Conservation (phyloP, 1,284 basidiomycete species). For the Tilletia horrida region DNA sequence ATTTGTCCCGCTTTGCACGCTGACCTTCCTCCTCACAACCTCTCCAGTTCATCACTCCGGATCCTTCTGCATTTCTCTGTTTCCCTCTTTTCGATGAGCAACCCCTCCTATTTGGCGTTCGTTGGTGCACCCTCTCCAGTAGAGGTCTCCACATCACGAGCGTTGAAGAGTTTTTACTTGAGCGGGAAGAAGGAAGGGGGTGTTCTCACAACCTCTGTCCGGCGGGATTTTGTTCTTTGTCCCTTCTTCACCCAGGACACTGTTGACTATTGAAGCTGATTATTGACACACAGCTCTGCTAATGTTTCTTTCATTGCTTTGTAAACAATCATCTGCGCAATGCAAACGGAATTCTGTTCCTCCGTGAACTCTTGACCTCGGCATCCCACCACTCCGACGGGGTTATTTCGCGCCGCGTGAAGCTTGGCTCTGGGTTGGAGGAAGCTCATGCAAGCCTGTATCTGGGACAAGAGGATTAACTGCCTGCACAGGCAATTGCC, state of each 20-base stretch:
- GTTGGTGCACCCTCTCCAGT: background rate
- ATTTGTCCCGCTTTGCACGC: background rate
- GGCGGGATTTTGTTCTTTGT: constrained; percentile 15
- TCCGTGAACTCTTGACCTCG: no score
- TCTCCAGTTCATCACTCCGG: background rate
- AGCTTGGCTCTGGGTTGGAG: no score
- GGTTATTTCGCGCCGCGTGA: no score
- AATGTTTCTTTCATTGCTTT: background rate
- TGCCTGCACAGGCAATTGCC: no score
- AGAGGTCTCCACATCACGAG: constrained; percentile 4
- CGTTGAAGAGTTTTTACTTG: constrained; percentile 12
- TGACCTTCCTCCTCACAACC: background rate
- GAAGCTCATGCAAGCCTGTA: no score
- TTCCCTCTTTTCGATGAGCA: background rate
- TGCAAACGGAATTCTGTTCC: no score
- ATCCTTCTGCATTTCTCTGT: background rate
- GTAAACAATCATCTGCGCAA: background rate
- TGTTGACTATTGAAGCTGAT: constrained; percentile 10
- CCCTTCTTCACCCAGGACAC: background rate
- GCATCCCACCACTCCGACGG: no score
- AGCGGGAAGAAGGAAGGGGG: constrained; percentile 4
- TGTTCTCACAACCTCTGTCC: background rate
- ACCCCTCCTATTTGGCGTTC: constrained; percentile 16
- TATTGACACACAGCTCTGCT: constrained; percentile 7
- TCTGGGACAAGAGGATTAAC: no score